Conservation (phyloP, 495 filamentous ascomycete genomes). For the Opeltia flavorubescens region DNA sequence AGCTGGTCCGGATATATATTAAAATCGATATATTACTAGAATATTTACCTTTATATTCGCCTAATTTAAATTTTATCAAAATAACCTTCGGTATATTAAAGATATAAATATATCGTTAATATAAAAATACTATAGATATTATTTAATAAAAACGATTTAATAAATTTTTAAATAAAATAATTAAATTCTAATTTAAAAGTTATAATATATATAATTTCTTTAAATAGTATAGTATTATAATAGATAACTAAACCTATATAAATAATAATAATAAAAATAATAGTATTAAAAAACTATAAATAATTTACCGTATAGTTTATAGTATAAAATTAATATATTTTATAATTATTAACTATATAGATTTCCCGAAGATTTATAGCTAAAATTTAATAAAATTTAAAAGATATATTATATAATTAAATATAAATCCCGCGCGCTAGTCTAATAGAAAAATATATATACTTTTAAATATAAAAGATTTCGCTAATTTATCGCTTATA, state of each 20-base stretch:
- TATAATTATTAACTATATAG: background rate
- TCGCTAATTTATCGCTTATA: background rate
- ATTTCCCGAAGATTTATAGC: background rate
- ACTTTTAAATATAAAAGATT: background rate
- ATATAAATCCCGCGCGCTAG: too few relatives aligned
- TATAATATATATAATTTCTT: background rate
- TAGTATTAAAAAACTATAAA: background rate
- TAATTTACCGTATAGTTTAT: background rate
- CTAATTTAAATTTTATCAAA: too few relatives aligned
- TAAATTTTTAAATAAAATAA: background rate
- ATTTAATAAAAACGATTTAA: background rate
- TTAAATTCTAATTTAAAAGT: background rate
- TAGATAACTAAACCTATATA: background rate
- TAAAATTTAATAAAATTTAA: too few relatives aligned
- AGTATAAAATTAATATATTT: background rate
- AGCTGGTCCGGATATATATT: too few relatives aligned
- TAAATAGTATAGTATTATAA: background rate
- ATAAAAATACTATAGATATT: too few relatives aligned
- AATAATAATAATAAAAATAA: constrained; percentile 1
- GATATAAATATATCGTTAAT: too few relatives aligned
- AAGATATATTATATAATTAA: too few relatives aligned
- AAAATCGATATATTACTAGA: too few relatives aligned
- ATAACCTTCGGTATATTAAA: too few relatives aligned
- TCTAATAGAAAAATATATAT: too few relatives aligned
- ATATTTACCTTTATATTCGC: too few relatives aligned